Base-by-base conservation (phyloP, 2,329 filamentous ascomycete genomes). In the Colletotrichum noveboracense region DNA sequence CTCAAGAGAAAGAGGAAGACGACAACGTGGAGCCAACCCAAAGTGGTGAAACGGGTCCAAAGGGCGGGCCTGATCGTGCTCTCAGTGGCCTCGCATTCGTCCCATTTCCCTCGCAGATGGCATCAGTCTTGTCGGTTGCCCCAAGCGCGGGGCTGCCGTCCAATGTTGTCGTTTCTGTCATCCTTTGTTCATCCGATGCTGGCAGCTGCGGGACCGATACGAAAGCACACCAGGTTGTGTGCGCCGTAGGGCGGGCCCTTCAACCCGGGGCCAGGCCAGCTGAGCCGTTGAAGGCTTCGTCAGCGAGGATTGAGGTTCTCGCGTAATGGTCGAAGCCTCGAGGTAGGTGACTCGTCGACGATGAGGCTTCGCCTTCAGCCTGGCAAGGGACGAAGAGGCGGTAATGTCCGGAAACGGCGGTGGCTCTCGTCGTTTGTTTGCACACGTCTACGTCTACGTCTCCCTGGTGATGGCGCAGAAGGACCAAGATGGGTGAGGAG, bases 111-210 rank as follows among this genome's bases (percentile, higher is more conserved):
- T 43, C 43, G 32, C 43, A 36, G 61, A 74, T 74, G 48, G 64
- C 64, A 76, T 72, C 69, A 58, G 36, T 64, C 61, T 28, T 21
- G 26, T 56, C 28, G 30, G n/a, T 64, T 72, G 73, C n/a, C 38
- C 73, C 30, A 58, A 76, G 48, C 74, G 74, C 58, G 26, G 48
- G 58, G 70, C 70, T 67, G 62, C 38, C 73, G 32, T 75, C 70
- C 64, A 43, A 75, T 68, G n/a, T 75, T 36, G 24, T 43, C 21
- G 61, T 34, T 34, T 32, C 36, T 64, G 62, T 56, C 73, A 58
- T 62, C 28, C 56, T 68, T 73, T 72, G 64, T 75, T 75, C 65
- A 60, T 76, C 70, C 60, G 70, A 73, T 69, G 64, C 56, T 52
- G 43, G n/a, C 43, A 52, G 43, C 10, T 76, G 38, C 60, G 38